Evolutionary conservation across 2,329 filamentous ascomycete species (phyloP).

Genomic region (Orbilia javanica): DNA sequence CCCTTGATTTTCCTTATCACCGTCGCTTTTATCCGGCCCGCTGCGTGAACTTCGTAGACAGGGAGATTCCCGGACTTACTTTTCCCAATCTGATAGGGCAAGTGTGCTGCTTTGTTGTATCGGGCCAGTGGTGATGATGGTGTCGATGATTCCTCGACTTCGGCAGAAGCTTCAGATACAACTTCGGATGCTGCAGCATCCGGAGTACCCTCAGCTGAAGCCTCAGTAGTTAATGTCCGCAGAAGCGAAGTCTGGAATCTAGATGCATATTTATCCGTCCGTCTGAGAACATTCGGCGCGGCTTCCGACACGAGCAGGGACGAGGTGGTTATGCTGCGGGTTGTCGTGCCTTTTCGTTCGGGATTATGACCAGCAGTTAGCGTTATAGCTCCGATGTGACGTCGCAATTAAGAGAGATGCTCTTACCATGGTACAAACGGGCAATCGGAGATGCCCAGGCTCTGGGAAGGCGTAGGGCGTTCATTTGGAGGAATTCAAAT

Average conservation of each 20-base stretch:
- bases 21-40: conserved; percentile 1
- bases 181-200: neutral
- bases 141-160: neutral
- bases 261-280: conserved; percentile 13
- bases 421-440: conserved; percentile 40
- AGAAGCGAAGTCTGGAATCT: neutral
- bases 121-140: neutral
- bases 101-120: conserved; percentile 11
- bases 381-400: neutral
- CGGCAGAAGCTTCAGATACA: neutral
- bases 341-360: conserved; percentile 2
- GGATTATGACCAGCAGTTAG: neutral
- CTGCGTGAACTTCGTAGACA: conserved; percentile 13
- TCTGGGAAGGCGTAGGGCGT: conserved; percentile 36
- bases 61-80: conserved; percentile 33
- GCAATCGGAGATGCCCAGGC: conserved; percentile 32
- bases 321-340: conserved; percentile 21
- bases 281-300: conserved; percentile 1
- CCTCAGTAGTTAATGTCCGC: conserved; percentile 9
- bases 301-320: conserved; percentile 11
- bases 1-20: conserved; percentile 34
- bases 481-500: conserved; percentile 48
- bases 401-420: neutral
- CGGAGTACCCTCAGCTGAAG: neutral
- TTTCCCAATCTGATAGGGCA: conserved; percentile 40